Conservation (phyloP, 2,329 filamentous ascomycete genomes). For the Sclerotinia minor region DNA sequence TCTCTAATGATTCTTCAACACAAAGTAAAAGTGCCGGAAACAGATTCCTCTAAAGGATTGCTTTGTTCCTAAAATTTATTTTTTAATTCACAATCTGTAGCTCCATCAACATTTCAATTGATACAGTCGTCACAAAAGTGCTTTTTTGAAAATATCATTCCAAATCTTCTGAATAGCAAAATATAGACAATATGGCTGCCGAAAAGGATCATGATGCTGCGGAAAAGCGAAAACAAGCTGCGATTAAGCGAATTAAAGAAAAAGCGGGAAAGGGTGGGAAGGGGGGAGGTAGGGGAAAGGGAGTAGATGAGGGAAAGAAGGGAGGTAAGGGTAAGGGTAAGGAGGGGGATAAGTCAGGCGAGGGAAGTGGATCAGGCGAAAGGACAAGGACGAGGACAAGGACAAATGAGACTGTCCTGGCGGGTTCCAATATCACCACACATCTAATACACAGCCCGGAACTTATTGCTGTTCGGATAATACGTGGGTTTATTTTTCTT, state of each 20-base stretch:
- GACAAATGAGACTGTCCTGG: no score
- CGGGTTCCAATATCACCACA: neutral
- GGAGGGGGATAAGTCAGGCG: neutral
- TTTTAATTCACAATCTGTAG: neutral
- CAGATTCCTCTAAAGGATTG: conserved; percentile 2
- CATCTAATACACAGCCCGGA: neutral
- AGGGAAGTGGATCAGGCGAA: no score
- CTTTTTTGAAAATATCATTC: neutral
- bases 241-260: neutral
- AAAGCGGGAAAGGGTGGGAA: neutral
- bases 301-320: no score
- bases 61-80: neutral
- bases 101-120: neutral
- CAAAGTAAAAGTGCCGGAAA: conserved; percentile 12
- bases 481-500: neutral
- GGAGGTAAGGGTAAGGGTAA: no score
- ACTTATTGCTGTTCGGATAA: neutral
- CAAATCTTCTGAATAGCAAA: neutral
- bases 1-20: no score
- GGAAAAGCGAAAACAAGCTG: neutral
- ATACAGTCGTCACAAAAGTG: no score
- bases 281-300: no score
- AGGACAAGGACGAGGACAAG: neutral
- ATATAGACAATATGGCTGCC: neutral
- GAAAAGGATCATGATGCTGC: neutral